These are phyloP conservation scores for Aspergillus texensis DNA, from an alignment of 2,329 filamentous ascomycete genomes.

Conservation along the genomic window DNA sequence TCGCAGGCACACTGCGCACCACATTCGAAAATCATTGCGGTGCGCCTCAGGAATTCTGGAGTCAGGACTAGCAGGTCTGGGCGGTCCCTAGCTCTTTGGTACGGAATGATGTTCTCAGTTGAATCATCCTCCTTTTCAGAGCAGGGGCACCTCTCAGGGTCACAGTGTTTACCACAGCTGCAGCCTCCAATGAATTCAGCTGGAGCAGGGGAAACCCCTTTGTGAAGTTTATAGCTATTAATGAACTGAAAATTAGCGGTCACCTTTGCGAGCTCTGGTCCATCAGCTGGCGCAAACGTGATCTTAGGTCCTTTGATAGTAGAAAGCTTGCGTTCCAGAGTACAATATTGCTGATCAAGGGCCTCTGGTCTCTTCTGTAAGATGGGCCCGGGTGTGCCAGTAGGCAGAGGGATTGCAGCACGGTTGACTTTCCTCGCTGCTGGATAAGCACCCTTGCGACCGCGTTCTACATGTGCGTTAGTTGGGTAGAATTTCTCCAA, in stretches of 20 bases:
- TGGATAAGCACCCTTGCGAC: slow-evolving; percentile 23
- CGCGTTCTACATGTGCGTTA: slow-evolving; percentile 23
- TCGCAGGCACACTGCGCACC: slow-evolving; percentile 41
- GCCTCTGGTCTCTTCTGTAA: slow-evolving; percentile 11
- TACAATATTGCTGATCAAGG: slow-evolving; percentile 15
- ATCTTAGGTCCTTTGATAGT: slow-evolving; percentile 34
- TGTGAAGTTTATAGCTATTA: slow-evolving; percentile 37
- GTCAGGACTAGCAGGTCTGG: slow-evolving; percentile 28
- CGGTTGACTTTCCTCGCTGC: slow-evolving; percentile 18
- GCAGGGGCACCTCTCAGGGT: slow-evolving; percentile 32
- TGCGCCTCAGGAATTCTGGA: slow-evolving; percentile 34
- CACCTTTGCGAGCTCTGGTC: slow-evolving; percentile 25
- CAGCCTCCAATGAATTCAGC: slow-evolving; percentile 39
- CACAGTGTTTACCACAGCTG: slow-evolving; percentile 30
- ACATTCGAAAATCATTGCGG: slow-evolving; percentile 47
- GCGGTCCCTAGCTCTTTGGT: slow-evolving; percentile 23
- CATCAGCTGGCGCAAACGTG: slow-evolving; percentile 20
- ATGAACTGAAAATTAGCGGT: slow-evolving; percentile 43
- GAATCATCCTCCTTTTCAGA: slow-evolving; percentile 34
- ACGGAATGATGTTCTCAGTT: slow-evolving; percentile 34
- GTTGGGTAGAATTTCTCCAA: slow-evolving; percentile 27
- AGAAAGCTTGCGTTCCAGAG: slow-evolving; percentile 28
- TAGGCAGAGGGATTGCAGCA: slow-evolving; percentile 8
- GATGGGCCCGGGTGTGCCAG: slow-evolving; percentile 13
- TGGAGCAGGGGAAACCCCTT: slow-evolving; percentile 31